Percentiles rank a stretch among this genome's conserved stretches.
Conservation (phyloP, 768 basidiomycete genomes). For the Cystofilobasidium macerans region DNA sequence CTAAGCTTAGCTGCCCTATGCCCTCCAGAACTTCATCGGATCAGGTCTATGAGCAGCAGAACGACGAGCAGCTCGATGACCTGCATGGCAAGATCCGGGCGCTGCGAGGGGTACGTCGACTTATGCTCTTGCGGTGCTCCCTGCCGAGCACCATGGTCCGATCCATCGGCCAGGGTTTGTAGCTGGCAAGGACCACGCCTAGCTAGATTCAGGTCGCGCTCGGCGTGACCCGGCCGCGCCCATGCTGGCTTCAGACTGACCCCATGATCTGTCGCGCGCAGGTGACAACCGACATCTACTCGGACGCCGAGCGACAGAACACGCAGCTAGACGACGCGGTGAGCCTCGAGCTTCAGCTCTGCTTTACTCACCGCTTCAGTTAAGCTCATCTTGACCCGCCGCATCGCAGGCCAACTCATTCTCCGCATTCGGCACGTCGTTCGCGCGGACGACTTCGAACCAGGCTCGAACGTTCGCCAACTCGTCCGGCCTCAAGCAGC, state of each 20-base stretch:
- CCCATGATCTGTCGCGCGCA: constrained; percentile 32
- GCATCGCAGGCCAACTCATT: constrained; percentile 52
- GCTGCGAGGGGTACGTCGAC: constrained; percentile 55
- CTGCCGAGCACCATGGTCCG: too few species aligned
- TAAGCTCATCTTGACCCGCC: too few species aligned
- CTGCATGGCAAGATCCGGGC: constrained; percentile 75
- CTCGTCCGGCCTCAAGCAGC: constrained; percentile 55
- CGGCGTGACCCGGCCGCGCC: too few species aligned
- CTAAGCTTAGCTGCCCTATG: background rate
- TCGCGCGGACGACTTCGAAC: constrained; percentile 57
- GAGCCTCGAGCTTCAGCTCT: background rate
- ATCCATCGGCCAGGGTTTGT: too few species aligned
- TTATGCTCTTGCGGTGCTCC: background rate
- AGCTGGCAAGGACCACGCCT: too few species aligned
- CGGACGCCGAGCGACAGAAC: constrained; percentile 75
- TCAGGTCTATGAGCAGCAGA: constrained; percentile 52
- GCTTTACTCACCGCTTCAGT: background rate
- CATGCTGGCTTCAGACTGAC: too few species aligned
- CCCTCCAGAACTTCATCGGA: constrained; percentile 18
- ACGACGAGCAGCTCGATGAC: constrained; percentile 71
- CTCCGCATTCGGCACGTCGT: constrained; percentile 51
- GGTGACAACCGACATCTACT: constrained; percentile 80
- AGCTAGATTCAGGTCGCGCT: too few species aligned
- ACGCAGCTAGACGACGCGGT: constrained; percentile 65
- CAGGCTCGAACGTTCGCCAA: constrained; percentile 63